phyloP scores from a whole-genome alignment of 2,329 filamentous ascomycete species.

The Pseudonectria buxi region DNA sequence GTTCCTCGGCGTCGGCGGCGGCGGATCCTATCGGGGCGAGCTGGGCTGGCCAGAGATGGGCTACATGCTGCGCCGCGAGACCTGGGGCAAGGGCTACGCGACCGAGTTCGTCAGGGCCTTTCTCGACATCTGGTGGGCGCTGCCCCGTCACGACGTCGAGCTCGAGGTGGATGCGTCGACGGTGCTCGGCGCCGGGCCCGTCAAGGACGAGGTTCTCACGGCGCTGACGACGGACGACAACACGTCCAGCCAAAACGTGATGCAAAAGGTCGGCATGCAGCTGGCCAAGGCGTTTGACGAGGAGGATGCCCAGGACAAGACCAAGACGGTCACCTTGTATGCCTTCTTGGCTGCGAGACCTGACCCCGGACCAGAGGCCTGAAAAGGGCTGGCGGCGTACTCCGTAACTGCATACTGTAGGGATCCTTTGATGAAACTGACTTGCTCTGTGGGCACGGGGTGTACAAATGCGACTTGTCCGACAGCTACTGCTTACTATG shows the following conservation, averaged over 20 bases:
- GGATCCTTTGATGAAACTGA: too few relatives aligned
- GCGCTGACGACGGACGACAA: conserved; percentile 46
- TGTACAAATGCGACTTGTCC: too few relatives aligned
- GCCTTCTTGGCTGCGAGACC: conserved; percentile 15
- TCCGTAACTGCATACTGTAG: neutral
- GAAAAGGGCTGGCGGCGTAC: neutral
- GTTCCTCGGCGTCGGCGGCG: conserved; percentile 45
- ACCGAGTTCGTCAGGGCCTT: conserved; percentile 49
- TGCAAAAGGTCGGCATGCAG: conserved; percentile 50
- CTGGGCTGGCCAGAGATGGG: conserved; percentile 53
- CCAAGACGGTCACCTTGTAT: conserved; percentile 14
- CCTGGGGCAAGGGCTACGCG: conserved; percentile 51
- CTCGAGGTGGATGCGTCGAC: conserved; percentile 36
- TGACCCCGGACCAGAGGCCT: neutral
- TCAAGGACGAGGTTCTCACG: conserved; percentile 34
- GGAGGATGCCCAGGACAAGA: conserved; percentile 14
- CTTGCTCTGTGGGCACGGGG: too few relatives aligned
- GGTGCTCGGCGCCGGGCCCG: conserved; percentile 21
- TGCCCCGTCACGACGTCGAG: conserved; percentile 40
- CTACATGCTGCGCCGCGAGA: conserved; percentile 47
- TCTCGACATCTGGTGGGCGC: conserved; percentile 38
- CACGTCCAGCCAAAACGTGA: conserved; percentile 45
- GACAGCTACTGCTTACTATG: too few relatives aligned
- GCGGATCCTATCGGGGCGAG: conserved; percentile 26
- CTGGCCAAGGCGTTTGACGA: conserved; percentile 35